A percentile compares a stretch with the other conserved stretches of the same genome.
Conservation (phyloP, 352 stramenopile genomes). For the Phytopythium helicoides region DNA sequence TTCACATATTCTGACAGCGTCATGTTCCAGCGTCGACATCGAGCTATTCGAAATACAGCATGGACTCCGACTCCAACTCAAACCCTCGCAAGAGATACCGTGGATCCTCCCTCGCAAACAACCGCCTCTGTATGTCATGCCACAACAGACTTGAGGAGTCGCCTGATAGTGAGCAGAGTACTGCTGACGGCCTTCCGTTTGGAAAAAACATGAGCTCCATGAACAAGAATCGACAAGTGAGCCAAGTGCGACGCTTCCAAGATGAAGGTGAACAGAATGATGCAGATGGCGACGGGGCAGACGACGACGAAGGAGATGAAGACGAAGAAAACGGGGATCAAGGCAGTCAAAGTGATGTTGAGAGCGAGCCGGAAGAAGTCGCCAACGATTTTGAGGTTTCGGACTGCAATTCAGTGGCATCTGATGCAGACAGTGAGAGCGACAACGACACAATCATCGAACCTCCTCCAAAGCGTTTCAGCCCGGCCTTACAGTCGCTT, state of each 20-base stretch:
- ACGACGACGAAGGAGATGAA: constrained; percentile 7
- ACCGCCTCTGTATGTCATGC: constrained; percentile 4
- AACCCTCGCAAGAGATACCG: background rate
- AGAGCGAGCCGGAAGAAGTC: constrained; percentile 3
- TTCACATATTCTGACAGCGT: background rate
- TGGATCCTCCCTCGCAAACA: background rate
- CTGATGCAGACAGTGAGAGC: constrained; percentile 14
- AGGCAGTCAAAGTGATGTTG: constrained; percentile 14
- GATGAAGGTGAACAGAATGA: constrained; percentile 15
- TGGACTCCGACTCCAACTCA: background rate
- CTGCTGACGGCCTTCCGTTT: background rate
- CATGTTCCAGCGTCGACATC: constrained; percentile 20
- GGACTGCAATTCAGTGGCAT: constrained; percentile 14
- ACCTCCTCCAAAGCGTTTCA: constrained; percentile 6
- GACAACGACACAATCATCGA: background rate
- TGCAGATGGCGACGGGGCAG: constrained; percentile 7
- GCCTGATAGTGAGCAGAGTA: background rate
- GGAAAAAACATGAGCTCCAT: background rate
- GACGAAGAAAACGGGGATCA: constrained; percentile 6
- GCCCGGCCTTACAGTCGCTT: constrained; percentile 17
- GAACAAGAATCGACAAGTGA: background rate
- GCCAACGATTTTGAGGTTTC: constrained; percentile 2
- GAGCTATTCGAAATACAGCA: constrained; percentile 20
- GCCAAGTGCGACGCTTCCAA: background rate
- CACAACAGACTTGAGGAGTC: background rate